phyloP scores from a whole-genome alignment of 257 asterid species.

The Asclepias syriaca region DNA sequence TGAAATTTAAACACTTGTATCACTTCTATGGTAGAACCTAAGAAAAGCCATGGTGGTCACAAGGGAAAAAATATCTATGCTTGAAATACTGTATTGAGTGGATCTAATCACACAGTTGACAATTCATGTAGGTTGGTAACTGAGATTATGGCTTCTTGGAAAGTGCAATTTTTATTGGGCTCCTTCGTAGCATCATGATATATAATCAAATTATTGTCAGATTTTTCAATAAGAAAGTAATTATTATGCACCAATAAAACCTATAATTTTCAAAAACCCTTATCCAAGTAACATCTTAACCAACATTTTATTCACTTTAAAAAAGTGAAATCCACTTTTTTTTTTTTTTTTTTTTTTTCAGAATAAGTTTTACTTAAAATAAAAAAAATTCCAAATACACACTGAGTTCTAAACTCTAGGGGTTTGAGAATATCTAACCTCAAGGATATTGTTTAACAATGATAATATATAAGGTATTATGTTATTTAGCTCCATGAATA shows the following conservation, averaged over 20 bases:
- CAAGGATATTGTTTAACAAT: neutral
- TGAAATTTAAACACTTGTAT: neutral
- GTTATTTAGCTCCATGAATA: neutral
- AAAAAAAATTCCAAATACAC: too few relatives aligned
- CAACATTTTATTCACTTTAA: too few relatives aligned
- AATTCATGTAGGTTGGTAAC: neutral
- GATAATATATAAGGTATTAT: neutral
- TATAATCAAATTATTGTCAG: too few relatives aligned
- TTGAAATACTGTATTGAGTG: neutral
- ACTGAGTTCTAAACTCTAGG: neutral
- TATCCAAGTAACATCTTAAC: too few relatives aligned
- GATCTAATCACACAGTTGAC: neutral
- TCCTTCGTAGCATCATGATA: too few relatives aligned
- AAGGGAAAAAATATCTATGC: neutral
- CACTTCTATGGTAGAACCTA: neutral
- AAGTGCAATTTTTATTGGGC: neutral
- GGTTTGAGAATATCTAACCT: neutral
- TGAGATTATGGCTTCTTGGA: neutral
- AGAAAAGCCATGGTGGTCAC: neutral
- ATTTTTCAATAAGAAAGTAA: too few relatives aligned
- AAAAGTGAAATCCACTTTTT: too few relatives aligned
- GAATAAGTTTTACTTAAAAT: too few relatives aligned
- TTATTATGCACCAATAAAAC: too few relatives aligned
- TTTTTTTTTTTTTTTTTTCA: too few relatives aligned
- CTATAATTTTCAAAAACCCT: too few relatives aligned